phyloP scores from a whole-genome alignment of 129 eudicot species.

The Kitagawia praeruptora region DNA sequence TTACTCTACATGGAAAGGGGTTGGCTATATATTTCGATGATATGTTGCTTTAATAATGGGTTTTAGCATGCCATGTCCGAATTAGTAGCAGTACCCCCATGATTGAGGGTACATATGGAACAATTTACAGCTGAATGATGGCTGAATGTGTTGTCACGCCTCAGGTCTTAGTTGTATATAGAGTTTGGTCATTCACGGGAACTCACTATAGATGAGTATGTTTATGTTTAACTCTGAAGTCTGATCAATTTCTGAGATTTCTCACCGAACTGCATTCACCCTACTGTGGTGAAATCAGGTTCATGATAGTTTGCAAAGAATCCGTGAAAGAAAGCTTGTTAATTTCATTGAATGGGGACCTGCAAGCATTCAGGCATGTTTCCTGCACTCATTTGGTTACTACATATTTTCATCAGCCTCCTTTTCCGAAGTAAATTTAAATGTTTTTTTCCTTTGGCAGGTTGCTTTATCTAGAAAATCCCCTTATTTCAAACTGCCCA shows the following conservation, averaged over 20 bases:
- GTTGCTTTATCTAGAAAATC: conserved; percentile 98
- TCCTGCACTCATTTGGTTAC: background rate
- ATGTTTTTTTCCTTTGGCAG: conserved; percentile 24
- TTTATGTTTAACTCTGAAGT: background rate
- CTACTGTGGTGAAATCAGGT: conserved; percentile 39
- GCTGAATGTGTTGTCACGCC: background rate
- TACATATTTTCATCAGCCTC: background rate
- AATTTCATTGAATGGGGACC: conserved; percentile 99
- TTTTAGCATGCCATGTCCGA: too few relatives aligned
- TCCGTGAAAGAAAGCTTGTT: conserved; percentile 94
- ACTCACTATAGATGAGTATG: background rate
- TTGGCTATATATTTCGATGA: too few relatives aligned
- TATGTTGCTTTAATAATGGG: too few relatives aligned
- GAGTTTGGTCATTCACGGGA: too few relatives aligned
- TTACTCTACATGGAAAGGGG: too few relatives aligned
- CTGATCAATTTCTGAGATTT: background rate
- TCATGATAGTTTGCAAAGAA: conserved; percentile 92
- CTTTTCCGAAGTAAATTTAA: background rate
- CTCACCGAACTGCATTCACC: conserved; percentile 6
- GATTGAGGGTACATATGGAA: too few relatives aligned
- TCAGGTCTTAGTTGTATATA: background rate
- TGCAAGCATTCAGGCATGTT: conserved; percentile 93
- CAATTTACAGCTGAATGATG: too few relatives aligned
- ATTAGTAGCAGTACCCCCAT: too few relatives aligned
- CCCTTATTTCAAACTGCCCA: conserved; percentile 22